Evolutionary conservation across 805 yeast genomes (phyloP).

Genomic region (Saccharomyces kudriavzevii): DNA sequence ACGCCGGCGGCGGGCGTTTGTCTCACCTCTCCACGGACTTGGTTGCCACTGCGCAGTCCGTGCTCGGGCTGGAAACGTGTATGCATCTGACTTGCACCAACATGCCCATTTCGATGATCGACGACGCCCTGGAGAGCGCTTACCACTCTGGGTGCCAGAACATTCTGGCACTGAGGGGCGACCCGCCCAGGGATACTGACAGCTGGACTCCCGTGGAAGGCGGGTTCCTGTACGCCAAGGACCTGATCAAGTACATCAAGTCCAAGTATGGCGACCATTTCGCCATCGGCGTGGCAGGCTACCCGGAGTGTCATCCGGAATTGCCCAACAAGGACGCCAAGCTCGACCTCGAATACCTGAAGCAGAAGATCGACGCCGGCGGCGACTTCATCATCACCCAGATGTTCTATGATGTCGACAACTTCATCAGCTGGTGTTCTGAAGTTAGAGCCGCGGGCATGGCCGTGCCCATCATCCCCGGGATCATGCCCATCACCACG

Average conservation of each 20-base stretch:
- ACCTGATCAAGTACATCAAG: conserved; percentile 71
- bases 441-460: conserved; percentile 64
- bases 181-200: conserved; percentile 62
- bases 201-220: conserved; percentile 46
- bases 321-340: conserved; percentile 45
- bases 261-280: conserved; percentile 77
- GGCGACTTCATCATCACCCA: conserved; percentile 92
- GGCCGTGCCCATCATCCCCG: conserved; percentile 85
- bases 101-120: conserved; percentile 76
- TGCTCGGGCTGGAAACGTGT: conserved; percentile 88
- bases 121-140: conserved; percentile 77
- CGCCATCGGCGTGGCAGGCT: conserved; percentile 93
- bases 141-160: conserved; percentile 90
- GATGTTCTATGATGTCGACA: conserved; percentile 91
- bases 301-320: conserved; percentile 97
- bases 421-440: conserved; percentile 75
- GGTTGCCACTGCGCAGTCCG: conserved; percentile 84
- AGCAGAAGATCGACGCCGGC: conserved; percentile 88
- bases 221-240: conserved; percentile 81
- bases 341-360: conserved; percentile 50
- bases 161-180: conserved; percentile 90
- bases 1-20: conserved; percentile 82
- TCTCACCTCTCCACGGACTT: conserved; percentile 82
- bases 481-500: conserved; percentile 97
- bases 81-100: conserved; percentile 97